Percentiles rank a stretch among this genome's conserved stretches.
phyloP scores from a whole-genome alignment of 1,284 basidiomycete genomes.

The Cryptococcus neoformans region DNA sequence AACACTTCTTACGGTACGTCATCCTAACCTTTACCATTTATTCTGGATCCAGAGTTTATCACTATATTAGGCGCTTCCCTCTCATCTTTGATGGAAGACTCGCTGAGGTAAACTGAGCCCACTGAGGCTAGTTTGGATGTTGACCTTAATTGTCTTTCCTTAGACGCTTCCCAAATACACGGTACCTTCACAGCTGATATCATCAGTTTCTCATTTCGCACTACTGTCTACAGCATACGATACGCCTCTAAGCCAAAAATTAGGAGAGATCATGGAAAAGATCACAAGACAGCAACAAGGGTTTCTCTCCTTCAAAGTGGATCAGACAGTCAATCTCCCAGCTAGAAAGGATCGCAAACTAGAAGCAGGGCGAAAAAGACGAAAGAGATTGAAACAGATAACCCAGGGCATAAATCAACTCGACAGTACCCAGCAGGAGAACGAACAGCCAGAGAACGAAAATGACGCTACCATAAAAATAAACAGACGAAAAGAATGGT shows the following conservation, averaged over 20 bases:
- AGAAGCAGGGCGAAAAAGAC: background rate
- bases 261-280: background rate
- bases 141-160: background rate
- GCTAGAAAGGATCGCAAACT: background rate
- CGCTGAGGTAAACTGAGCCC: background rate
- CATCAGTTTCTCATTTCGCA: slow-evolving; percentile 3
- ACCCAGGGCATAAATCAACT: background rate
- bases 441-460: background rate
- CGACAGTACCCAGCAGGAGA: background rate
- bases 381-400: background rate
- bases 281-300: background rate
- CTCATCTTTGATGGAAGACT: slow-evolving; percentile 16
- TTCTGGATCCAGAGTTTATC: background rate
- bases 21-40: background rate
- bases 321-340: background rate
- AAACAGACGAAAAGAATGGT: background rate
- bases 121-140: too few species aligned
- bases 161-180: background rate
- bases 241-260: background rate
- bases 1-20: slow-evolving; percentile 11
- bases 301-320: background rate
- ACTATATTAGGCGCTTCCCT: slow-evolving; percentile 11
- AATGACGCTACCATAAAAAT: background rate
- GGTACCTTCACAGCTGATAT: background rate
- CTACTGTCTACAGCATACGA: background rate